Conservation (phyloP, 208 protist species). For the Novymonas esmeraldas region DNA sequence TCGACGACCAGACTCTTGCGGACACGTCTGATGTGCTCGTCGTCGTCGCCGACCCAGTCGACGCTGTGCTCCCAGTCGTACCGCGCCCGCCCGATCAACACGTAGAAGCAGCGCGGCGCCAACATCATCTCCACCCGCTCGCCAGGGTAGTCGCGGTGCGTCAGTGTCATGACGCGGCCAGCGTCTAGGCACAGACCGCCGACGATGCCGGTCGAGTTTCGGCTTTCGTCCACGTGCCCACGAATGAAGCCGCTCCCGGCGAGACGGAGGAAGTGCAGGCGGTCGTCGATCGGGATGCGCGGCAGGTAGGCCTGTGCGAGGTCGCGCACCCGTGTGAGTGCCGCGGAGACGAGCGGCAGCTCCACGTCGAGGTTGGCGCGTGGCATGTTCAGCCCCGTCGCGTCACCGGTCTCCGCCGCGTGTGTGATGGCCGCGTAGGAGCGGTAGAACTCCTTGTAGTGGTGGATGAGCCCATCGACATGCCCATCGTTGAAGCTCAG, state of each 20-base stretch:
- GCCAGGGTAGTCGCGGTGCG: slow-evolving; percentile 61
- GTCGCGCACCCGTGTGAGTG: slow-evolving; percentile 42
- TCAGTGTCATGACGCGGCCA: slow-evolving; percentile 84
- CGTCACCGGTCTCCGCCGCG: slow-evolving; percentile 15
- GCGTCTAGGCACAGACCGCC: slow-evolving; percentile 68
- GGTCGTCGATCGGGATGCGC: slow-evolving; percentile 80
- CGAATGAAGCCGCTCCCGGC: slow-evolving; percentile 85
- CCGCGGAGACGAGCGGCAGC: slow-evolving; percentile 34
- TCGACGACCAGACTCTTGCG: slow-evolving; percentile 54
- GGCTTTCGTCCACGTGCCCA: slow-evolving; percentile 75
- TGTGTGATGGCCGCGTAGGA: slow-evolving; percentile 58
- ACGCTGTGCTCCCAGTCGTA: slow-evolving; percentile 88
- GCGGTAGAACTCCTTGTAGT: slow-evolving; percentile 91
- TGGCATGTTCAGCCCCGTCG: slow-evolving; percentile 22
- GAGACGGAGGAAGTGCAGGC: slow-evolving; percentile 81
- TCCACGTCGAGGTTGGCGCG: slow-evolving; percentile 29
- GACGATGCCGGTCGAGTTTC: slow-evolving; percentile 86
- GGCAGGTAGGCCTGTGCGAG: slow-evolving; percentile 58
- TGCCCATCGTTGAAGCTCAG: slow-evolving; percentile 76
- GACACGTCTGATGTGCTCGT: slow-evolving; percentile 75
- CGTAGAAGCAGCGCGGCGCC: slow-evolving; percentile 75
- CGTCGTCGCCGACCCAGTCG: slow-evolving; percentile 78
- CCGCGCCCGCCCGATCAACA: slow-evolving; percentile 67
- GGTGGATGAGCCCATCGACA: slow-evolving; percentile 82
- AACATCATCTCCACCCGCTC: slow-evolving; percentile 79